Percentiles rank a stretch among this genome's conserved stretches.
phyloP scores from a whole-genome alignment of 1,139 yeast genomes.

The Yamadazyma blattariae region DNA sequence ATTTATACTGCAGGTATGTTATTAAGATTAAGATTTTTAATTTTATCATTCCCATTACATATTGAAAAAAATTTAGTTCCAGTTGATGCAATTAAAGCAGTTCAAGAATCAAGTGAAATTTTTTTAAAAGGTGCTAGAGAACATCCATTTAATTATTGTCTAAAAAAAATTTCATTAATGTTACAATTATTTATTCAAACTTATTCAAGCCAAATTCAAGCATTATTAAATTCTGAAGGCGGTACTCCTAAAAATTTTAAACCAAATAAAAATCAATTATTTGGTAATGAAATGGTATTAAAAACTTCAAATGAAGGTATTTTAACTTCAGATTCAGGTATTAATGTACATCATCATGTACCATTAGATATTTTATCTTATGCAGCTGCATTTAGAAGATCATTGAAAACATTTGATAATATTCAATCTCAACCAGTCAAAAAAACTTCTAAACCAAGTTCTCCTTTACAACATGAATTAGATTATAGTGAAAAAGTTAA shows the following conservation, averaged over 20 bases:
- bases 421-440: neutral
- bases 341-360: slow-evolving; percentile 15
- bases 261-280: slow-evolving; percentile 4
- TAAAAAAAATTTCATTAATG: slow-evolving; percentile 53
- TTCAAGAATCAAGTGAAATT: slow-evolving; percentile 42
- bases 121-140: slow-evolving; percentile 32
- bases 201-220: slow-evolving; percentile 50
- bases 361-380: slow-evolving; percentile 37
- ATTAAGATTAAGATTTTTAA: slow-evolving; percentile 55
- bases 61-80: slow-evolving; percentile 51
- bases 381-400: slow-evolving; percentile 28
- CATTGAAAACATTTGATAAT: slow-evolving; percentile 3
- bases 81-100: slow-evolving; percentile 39
- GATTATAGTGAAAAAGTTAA: neutral
- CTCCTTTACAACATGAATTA: neutral
- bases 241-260: slow-evolving; percentile 24
- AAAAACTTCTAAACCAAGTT: neutral
- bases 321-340: slow-evolving; percentile 15
- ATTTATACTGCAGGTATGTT: slow-evolving; percentile 69
- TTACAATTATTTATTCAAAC: slow-evolving; percentile 59
- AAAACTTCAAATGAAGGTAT: neutral
- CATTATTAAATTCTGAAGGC: slow-evolving; percentile 24
- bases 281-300: slow-evolving; percentile 1
- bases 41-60: slow-evolving; percentile 53
- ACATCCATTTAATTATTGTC: slow-evolving; percentile 48